Percentiles rank a stretch among this genome's conserved stretches.
phyloP scores from a whole-genome alignment of 106 monocot genomes.

The Apostasia shenzhenica region DNA sequence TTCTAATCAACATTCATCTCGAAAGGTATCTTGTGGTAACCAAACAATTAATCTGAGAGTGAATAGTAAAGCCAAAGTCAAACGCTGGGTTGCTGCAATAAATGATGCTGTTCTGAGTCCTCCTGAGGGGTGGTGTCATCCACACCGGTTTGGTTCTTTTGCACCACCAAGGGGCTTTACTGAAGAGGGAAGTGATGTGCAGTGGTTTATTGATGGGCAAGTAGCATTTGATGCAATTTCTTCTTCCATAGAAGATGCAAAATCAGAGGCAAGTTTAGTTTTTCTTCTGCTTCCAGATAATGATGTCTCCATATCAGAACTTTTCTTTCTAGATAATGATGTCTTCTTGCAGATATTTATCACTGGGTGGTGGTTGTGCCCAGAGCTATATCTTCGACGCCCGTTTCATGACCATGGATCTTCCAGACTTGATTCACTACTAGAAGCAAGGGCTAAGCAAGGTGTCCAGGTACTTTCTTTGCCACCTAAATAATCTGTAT shows the following conservation, averaged over 20 bases:
- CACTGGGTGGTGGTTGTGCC: constrained; percentile 98
- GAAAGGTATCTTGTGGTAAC: constrained; percentile 79
- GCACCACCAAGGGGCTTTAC: constrained; percentile 83
- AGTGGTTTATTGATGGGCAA: constrained; percentile 95
- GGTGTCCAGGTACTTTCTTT: constrained; percentile 73
- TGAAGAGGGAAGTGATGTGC: constrained; percentile 76
- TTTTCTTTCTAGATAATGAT: no score
- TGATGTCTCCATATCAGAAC: no score
- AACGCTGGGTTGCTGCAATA: constrained; percentile 90
- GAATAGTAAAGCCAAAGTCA: constrained; percentile 61
- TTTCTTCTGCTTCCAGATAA: not conserved
- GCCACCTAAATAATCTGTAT: not conserved
- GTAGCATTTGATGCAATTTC: constrained; percentile 96
- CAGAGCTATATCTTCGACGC: constrained; percentile 83
- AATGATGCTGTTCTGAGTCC: constrained; percentile 76
- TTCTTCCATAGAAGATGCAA: constrained; percentile 86
- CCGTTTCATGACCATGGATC: constrained; percentile 61
- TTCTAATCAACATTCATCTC: constrained; percentile 21
- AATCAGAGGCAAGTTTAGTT: constrained; percentile 64
- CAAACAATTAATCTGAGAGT: constrained; percentile 61
- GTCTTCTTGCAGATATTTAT: constrained; percentile 79
- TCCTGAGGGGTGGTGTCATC: constrained; percentile 92
- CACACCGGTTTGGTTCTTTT: constrained; percentile 94
- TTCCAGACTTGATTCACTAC: constrained; percentile 75
- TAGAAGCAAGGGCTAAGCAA: constrained; percentile 91